These are phyloP conservation scores for Dunaliella salina DNA, from an alignment of 163 green algal genomes.

Conservation along the genomic window DNA sequence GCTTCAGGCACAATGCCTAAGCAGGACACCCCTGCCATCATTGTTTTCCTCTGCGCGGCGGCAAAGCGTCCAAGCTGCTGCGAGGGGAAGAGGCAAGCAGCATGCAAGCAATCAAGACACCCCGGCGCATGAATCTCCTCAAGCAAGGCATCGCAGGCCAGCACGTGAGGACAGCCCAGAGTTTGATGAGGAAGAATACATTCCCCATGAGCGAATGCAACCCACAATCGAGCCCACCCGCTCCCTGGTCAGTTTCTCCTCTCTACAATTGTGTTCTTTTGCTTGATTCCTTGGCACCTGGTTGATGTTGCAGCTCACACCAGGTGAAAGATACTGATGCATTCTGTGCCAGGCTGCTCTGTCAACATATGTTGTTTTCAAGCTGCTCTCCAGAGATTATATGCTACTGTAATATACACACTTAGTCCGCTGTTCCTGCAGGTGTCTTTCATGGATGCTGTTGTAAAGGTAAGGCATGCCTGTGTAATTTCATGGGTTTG, in stretches of 20 bases:
- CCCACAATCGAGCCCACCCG: background rate
- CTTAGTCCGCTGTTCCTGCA: background rate
- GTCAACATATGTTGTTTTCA: background rate
- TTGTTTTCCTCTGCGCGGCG: no score
- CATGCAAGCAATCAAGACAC: background rate
- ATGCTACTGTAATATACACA: background rate
- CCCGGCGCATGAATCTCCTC: background rate
- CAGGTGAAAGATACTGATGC: background rate
- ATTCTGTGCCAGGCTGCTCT: background rate
- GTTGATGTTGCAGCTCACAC: background rate
- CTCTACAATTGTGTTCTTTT: no score
- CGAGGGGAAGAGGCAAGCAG: no score
- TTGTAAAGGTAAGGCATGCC: slow-evolving; percentile 76
- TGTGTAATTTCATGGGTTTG: background rate
- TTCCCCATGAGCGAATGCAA: background rate
- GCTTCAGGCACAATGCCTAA: no score
- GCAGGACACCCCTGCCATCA: background rate
- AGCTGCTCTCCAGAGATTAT: background rate
- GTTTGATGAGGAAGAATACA: background rate
- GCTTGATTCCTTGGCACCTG: no score
- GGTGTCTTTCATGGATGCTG: slow-evolving; percentile 49
- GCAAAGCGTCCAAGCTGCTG: no score
- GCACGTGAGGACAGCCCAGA: background rate
- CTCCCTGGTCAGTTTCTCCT: background rate
- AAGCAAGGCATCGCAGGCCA: background rate